Evolutionary conservation across 306 rosid genomes (phyloP).

Genomic region (Oemleria cerasiformis): DNA sequence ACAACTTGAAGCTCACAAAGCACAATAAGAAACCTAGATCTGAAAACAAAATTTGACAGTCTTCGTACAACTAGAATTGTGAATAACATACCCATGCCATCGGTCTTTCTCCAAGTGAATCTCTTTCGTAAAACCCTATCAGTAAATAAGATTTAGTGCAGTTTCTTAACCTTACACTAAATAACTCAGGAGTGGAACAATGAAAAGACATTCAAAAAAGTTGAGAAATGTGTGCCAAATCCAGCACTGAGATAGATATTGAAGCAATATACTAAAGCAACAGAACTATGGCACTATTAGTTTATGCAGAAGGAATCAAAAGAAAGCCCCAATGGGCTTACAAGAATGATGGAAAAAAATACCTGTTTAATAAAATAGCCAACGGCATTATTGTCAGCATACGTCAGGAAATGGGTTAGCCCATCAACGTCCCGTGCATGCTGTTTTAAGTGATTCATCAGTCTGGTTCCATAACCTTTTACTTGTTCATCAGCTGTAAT

Average conservation of each 20-base stretch:
- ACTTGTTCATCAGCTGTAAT: conserved; percentile 97
- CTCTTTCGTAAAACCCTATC: conserved; percentile 96
- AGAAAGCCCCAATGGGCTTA: conserved; percentile 9
- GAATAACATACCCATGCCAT: conserved; percentile 88
- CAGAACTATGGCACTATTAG: conserved; percentile 8
- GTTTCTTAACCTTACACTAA: conserved; percentile 8
- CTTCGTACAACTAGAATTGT: conserved; percentile 20
- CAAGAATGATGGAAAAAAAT: conserved; percentile 9
- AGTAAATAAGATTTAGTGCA: conserved; percentile 22
- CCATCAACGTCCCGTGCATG: conserved; percentile 91
- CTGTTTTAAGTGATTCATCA: conserved; percentile 97
- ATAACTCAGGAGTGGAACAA: neutral
- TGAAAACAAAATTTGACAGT: conserved; percentile 16
- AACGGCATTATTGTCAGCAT: conserved; percentile 98
- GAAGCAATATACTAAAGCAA: conserved; percentile 11
- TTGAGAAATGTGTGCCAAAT: neutral
- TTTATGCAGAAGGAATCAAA: conserved; percentile 8
- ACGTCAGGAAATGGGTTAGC: conserved; percentile 93
- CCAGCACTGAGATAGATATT: neutral
- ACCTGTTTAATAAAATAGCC: conserved; percentile 99
- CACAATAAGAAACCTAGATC: conserved; percentile 12
- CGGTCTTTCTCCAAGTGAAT: conserved; percentile 92
- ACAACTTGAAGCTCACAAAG: neutral
- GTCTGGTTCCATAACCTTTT: conserved; percentile 92
- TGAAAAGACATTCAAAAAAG: neutral